phyloP scores from a whole-genome alignment of 129 eudicot genomes.

The Ambrosia trifida region DNA sequence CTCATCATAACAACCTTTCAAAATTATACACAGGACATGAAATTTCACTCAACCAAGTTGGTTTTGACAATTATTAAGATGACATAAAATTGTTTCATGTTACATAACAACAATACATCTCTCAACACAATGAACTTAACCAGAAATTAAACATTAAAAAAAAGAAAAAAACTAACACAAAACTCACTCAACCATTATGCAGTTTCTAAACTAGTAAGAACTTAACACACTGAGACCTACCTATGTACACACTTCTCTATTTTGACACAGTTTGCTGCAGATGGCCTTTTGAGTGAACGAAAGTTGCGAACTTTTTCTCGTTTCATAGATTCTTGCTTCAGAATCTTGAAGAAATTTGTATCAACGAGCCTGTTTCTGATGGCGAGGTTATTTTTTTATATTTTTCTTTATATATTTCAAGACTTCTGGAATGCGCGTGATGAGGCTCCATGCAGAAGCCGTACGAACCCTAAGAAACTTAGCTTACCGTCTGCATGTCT shows the following conservation, averaged over 20 bases:
- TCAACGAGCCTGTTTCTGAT: background rate
- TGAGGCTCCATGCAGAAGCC: slow-evolving; percentile 89
- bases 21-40: slow-evolving; percentile 2
- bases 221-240: slow-evolving; percentile 34
- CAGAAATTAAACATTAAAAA: slow-evolving; percentile 13
- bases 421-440: slow-evolving; percentile 89
- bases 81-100: slow-evolving; percentile 16
- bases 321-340: slow-evolving; percentile 14
- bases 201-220: slow-evolving; percentile 32
- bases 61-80: slow-evolving; percentile 29
- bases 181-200: slow-evolving; percentile 28
- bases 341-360: slow-evolving; percentile 13
- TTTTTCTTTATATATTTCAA: too few species aligned
- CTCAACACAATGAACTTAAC: slow-evolving; percentile 21
- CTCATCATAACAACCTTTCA: background rate
- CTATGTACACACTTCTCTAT: slow-evolving; percentile 40
- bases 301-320: slow-evolving; percentile 19
- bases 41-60: slow-evolving; percentile 23
- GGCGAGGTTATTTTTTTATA: background rate
- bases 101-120: slow-evolving; percentile 26
- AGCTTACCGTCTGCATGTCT: slow-evolving; percentile 93
- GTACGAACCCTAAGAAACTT: slow-evolving; percentile 89
- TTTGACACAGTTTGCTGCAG: slow-evolving; percentile 18
- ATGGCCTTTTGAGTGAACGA: slow-evolving; percentile 24
- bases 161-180: slow-evolving; percentile 25